Evolutionary conservation across 2,329 filamentous ascomycete genomes (phyloP).

Genomic region (Chrysoporthe austroafricana): DNA sequence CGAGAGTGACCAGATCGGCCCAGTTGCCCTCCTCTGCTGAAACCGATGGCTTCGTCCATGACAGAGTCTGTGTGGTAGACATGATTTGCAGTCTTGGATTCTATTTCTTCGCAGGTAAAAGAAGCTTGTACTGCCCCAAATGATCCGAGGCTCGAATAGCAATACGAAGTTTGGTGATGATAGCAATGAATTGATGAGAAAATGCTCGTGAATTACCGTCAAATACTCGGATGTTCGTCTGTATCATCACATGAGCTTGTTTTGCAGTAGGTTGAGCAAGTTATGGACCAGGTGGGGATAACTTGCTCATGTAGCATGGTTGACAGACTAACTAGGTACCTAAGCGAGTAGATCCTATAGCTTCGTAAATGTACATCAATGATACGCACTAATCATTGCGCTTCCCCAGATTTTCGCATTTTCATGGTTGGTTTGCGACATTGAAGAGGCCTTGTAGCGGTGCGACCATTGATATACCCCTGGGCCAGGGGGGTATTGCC

Average conservation of each 20-base stretch:
- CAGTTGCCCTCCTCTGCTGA: constrained; percentile 12
- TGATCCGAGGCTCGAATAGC: not conserved
- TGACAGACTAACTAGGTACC: not conserved
- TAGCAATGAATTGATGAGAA: not conserved
- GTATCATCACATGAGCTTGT: constrained; percentile 13
- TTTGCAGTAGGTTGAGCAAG: constrained; percentile 14
- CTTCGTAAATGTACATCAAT: not conserved
- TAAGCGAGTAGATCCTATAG: not conserved
- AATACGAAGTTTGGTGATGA: not conserved
- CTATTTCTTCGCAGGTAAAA: not conserved
- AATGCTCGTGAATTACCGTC: not conserved
- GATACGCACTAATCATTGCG: not conserved
- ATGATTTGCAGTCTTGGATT: constrained; percentile 1
- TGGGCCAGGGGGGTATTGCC: no score
- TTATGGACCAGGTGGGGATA: constrained; percentile 12
- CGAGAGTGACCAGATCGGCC: constrained; percentile 23
- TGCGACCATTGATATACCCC: no score
- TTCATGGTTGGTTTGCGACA: no score
- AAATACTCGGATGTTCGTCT: not conserved
- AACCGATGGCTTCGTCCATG: constrained; percentile 13
- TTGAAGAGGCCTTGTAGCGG: no score
- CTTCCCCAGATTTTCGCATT: not conserved
- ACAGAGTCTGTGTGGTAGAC: constrained; percentile 14
- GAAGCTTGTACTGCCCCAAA: not conserved
- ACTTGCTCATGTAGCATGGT: constrained; percentile 14